These are phyloP conservation scores for Epichloe scottii DNA, from an alignment of 2,329 filamentous ascomycete species.

Conservation along the genomic window DNA sequence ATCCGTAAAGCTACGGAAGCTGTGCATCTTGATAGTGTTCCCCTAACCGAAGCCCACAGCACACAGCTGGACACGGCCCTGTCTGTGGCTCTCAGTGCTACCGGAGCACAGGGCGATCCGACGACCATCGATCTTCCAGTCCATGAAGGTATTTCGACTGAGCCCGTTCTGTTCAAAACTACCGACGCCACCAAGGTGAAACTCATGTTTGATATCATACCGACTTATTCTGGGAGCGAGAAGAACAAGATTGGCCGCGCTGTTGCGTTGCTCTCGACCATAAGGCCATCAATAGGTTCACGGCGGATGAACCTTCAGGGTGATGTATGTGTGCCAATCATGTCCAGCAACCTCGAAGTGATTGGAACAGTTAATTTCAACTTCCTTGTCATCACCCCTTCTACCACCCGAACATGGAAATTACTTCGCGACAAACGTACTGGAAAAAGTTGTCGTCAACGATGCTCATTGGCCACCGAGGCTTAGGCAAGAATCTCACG, in stretches of 20 bases:
- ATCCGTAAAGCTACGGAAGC: slow-evolving; percentile 69
- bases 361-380: slow-evolving; percentile 96
- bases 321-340: slow-evolving; percentile 82
- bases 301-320: slow-evolving; percentile 88
- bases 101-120: slow-evolving; percentile 72
- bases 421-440: slow-evolving; percentile 84
- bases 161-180: slow-evolving; percentile 83
- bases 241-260: slow-evolving; percentile 82
- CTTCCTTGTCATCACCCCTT: slow-evolving; percentile 90
- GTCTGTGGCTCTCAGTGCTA: slow-evolving; percentile 80
- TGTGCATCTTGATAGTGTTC: slow-evolving; percentile 79
- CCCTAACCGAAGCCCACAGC: slow-evolving; percentile 73
- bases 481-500: slow-evolving; percentile 80
- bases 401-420: slow-evolving; percentile 82
- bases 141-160: slow-evolving; percentile 85
- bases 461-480: slow-evolving; percentile 63
- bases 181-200: slow-evolving; percentile 70
- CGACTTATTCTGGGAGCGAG: slow-evolving; percentile 83
- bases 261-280: slow-evolving; percentile 74
- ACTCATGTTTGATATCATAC: slow-evolving; percentile 85
- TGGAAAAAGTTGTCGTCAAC: slow-evolving; percentile 88
- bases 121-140: slow-evolving; percentile 86
- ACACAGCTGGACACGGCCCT: slow-evolving; percentile 91
- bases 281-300: slow-evolving; percentile 70
- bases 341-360: slow-evolving; percentile 73